phyloP scores from a whole-genome alignment of 164 flowering plant genomes.

The Vitis cinerea region DNA sequence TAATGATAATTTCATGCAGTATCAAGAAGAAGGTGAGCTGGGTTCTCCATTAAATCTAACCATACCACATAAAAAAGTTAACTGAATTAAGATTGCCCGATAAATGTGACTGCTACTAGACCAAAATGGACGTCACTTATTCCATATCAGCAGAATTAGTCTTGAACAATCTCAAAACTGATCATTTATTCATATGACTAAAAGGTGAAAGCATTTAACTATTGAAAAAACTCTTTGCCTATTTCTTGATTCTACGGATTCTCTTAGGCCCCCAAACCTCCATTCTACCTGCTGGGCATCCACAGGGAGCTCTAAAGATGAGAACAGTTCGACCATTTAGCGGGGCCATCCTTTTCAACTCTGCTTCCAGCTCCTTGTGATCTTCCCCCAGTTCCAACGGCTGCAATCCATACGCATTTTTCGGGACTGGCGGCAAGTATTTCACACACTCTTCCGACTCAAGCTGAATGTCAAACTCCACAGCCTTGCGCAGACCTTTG shows the following conservation, averaged over 20 bases:
- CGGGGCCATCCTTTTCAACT: constrained; percentile 63
- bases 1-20: too few relatives aligned
- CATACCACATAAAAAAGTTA: too few relatives aligned
- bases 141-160: too few relatives aligned
- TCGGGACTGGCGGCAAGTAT: constrained; percentile 31
- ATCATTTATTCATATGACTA: too few relatives aligned
- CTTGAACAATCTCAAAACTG: too few relatives aligned
- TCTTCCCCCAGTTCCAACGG: constrained; percentile 48
- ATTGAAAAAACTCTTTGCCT: constrained; percentile 4
- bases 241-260: constrained; percentile 51
- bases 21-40: too few relatives aligned
- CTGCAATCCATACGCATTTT: constrained; percentile 22
- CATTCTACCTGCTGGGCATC: constrained; percentile 59
- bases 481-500: constrained; percentile 55
- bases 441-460: constrained; percentile 62
- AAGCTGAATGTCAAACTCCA: constrained; percentile 62
- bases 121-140: too few relatives aligned
- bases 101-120: too few relatives aligned
- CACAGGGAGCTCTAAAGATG: constrained; percentile 57
- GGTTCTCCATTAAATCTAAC: too few relatives aligned
- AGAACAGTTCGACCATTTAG: constrained; percentile 62
- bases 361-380: constrained; percentile 57
- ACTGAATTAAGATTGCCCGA: too few relatives aligned
- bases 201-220: too few relatives aligned
- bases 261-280: constrained; percentile 65